Conservation (phyloP, 2,329 filamentous ascomycete genomes). For the Penicillium sp. region DNA sequence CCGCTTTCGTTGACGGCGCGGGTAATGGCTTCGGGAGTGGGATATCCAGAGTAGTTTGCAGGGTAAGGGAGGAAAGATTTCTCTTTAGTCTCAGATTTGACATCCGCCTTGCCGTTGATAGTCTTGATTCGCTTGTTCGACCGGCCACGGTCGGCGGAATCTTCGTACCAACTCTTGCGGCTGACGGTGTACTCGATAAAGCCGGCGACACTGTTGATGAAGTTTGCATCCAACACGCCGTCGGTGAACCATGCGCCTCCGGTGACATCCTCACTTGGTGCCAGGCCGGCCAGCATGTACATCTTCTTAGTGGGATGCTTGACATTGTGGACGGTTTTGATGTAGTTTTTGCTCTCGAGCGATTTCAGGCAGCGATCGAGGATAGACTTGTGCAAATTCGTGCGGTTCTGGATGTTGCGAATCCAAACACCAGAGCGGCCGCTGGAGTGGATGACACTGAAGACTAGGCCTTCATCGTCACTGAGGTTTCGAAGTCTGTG, state of each 20-base stretch:
- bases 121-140: slow-evolving; percentile 43
- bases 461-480: slow-evolving; percentile 79
- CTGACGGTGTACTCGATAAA: slow-evolving; percentile 74
- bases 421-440: slow-evolving; percentile 88
- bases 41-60: slow-evolving; percentile 72
- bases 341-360: slow-evolving; percentile 77
- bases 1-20: slow-evolving; percentile 67
- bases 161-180: slow-evolving; percentile 67
- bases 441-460: slow-evolving; percentile 82
- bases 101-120: slow-evolving; percentile 31
- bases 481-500: slow-evolving; percentile 48
- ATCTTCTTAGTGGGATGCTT: slow-evolving; percentile 90
- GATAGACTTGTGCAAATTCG: slow-evolving; percentile 80
- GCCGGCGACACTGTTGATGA: slow-evolving; percentile 75
- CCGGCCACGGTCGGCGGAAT: slow-evolving; percentile 37
- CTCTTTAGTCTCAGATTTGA: slow-evolving; percentile 31
- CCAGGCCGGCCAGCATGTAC: slow-evolving; percentile 86
- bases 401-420: slow-evolving; percentile 74
- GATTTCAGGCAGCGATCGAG: slow-evolving; percentile 81
- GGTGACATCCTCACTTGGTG: slow-evolving; percentile 84
- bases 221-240: slow-evolving; percentile 81
- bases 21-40: slow-evolving; percentile 76
- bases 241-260: slow-evolving; percentile 95
- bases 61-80: slow-evolving; percentile 53
- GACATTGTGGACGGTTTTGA: slow-evolving; percentile 87